phyloP scores from a whole-genome alignment of 805 yeast genomes.

The Grigorovia humatica region DNA sequence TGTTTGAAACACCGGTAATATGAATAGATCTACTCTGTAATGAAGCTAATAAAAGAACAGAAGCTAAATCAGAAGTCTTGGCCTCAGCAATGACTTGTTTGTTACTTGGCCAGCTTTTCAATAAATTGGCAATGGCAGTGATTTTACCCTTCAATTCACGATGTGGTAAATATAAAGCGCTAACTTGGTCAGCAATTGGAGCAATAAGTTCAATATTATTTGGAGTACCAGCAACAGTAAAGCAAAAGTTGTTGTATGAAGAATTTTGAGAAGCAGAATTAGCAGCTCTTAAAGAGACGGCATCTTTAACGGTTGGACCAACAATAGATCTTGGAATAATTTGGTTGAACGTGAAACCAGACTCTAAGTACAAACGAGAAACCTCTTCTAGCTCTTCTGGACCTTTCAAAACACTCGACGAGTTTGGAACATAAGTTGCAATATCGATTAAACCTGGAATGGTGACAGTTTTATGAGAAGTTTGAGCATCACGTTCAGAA shows the following conservation, averaged over 20 bases:
- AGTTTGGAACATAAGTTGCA: slow-evolving; percentile 65
- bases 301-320: slow-evolving; percentile 57
- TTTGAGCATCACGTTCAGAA: slow-evolving; percentile 73
- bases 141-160: slow-evolving; percentile 62
- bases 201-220: slow-evolving; percentile 52
- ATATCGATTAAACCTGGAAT: slow-evolving; percentile 84
- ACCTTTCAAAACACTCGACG: slow-evolving; percentile 35
- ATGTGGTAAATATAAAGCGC: slow-evolving; percentile 74
- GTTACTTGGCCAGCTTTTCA: slow-evolving; percentile 70
- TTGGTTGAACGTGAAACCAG: slow-evolving; percentile 84
- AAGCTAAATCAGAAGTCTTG: slow-evolving; percentile 83
- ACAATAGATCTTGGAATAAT: slow-evolving; percentile 58
- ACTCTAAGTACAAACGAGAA: slow-evolving; percentile 59
- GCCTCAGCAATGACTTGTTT: slow-evolving; percentile 92
- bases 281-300: slow-evolving; percentile 55
- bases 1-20: slow-evolving; percentile 73
- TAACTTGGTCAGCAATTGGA: slow-evolving; percentile 55
- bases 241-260: slow-evolving; percentile 72
- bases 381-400: slow-evolving; percentile 53
- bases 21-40: slow-evolving; percentile 78
- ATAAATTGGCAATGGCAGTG: slow-evolving; percentile 68
- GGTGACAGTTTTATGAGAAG: slow-evolving; percentile 72
- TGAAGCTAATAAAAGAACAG: slow-evolving; percentile 79
- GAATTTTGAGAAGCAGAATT: slow-evolving; percentile 40
- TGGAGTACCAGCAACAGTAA: slow-evolving; percentile 75